Conservation (phyloP, 108 stramenopile species). For the Halocafeteria seosinensis region DNA sequence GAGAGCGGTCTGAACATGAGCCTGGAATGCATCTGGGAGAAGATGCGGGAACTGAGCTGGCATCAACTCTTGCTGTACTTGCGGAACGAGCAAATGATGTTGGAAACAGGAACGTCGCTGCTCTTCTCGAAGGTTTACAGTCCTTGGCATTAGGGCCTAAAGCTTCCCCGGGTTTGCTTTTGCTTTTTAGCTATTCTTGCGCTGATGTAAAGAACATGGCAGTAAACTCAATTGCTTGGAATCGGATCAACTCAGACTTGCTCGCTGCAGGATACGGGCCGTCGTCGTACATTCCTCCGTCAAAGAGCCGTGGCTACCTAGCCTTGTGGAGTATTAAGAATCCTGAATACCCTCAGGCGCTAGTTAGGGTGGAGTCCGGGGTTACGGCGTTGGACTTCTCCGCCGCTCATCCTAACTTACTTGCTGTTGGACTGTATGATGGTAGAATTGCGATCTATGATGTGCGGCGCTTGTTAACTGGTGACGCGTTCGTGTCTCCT, state of each 20-base stretch:
- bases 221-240: not conserved
- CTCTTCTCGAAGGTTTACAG: not conserved
- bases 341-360: not conserved
- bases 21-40: not conserved
- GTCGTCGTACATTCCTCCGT: not conserved
- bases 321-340: not conserved
- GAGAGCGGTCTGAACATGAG: too few relatives aligned
- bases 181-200: not conserved
- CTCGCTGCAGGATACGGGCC: slow-evolving; percentile 2
- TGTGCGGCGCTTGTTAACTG: slow-evolving; percentile 11
- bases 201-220: not conserved
- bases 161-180: not conserved
- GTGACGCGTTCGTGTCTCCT: not conserved
- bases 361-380: not conserved
- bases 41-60: not conserved
- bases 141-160: not conserved
- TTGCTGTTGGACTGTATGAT: slow-evolving; percentile 39
- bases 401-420: slow-evolving; percentile 21
- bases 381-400: slow-evolving; percentile 26
- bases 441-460: slow-evolving; percentile 38
- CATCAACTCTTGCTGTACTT: not conserved
- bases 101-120: not conserved
- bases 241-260: not conserved
- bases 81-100: not conserved
- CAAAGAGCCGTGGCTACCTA: not conserved